Evolutionary conservation across 2,329 filamentous ascomycete genomes (phyloP), one percentile per base, ranked within the genome.

Genomic region (Phialocephala subalpina): DNA sequence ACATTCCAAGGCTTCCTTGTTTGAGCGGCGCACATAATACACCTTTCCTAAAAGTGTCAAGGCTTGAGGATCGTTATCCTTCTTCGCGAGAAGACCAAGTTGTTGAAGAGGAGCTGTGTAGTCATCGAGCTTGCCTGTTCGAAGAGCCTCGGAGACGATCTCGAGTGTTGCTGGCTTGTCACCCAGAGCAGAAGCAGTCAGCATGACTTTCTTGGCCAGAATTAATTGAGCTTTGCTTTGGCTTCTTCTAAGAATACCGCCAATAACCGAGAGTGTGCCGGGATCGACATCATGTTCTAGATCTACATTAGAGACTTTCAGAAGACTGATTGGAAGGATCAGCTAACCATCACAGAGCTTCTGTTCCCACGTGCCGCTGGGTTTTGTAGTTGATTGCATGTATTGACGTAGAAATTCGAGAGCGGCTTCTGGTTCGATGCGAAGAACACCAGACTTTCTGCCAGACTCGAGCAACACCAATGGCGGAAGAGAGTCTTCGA

Each of bases 31-130:
- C 6, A 60, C 56, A 20, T 66, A 61, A 4, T 75, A 52, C 5
- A 75, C 69, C 61, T 74, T 72, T 3, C 74, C 74, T 1, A 76
- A 64, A 14, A 77, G 56, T 7, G 67, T 64, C 72, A 77, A 74
- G 11, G 76, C 75, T 62, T 72, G 64, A 12, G 71, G 68, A 49
- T 77, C 72, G 9, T 71, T 60, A 7, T 70, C 66, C 3, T 67
- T 69, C 59, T 73, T 72, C 16, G 74, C 74, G 18, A 76, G 60
- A 2, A 65, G 49, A 35, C 66, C 62, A 6, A 77, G 64, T 16
- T 61, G 65, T 42, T 68, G 45, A 11, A 76, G 65, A 18, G 69
- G 61, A 16, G 33, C 29, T 11, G 42, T 36, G 29, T 69, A 68
- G 0, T 67, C 55, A 53, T 64, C 16, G 1, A 73, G 40, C 1